Base-by-base conservation (phyloP, 2,329 filamentous ascomycete genomes). In the Tolypocladium paradoxum region DNA sequence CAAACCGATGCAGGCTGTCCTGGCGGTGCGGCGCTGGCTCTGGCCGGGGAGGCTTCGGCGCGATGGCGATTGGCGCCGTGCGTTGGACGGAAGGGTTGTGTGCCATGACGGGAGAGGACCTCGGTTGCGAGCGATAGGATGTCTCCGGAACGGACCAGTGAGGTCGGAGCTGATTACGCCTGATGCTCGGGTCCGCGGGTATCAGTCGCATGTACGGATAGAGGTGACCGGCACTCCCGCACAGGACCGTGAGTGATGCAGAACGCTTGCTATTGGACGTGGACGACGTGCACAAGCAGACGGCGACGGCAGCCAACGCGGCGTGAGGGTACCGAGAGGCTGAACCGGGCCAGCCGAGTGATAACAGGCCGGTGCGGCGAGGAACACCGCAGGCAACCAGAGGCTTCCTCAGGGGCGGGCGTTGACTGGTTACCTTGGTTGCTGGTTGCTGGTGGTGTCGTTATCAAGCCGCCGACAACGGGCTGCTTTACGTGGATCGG, bases 11-110 rank as follows among this genome's bases (percentile, higher is more conserved):
- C 52, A 65, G 63, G 64, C 72, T 76, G 61, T 73, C 71, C 59
- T 76, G 76, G 57, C 72, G 74, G 63, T 73, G 59, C 69, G 68
- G 57, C 65, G 71, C 58, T 64, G 70, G 59, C 69, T 67, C 66
- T 37, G 64, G 64, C 57, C 64, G 72, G 56, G 76, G 72, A 56
- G 78, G 78, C 66, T 83, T 82, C 60, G 81, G 79, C 57, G 82
- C 81, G 66, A 85, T 85, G 66, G 81, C 77, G 66, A 85, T 84
- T 61, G 82, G 82, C 65, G 79, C 79, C 70, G 81, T 83, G 68
- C 82, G 74, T 58, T 76, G 73, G 65, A 83, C 72, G 63, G 75
- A 68, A 60, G 77, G 72, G 61, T 74, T 76, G 50, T 67, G 61
- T 61, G 79, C 76, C 76, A 82, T 82, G 69, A 64, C 64, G 67